Conservation (phyloP, 345 rosid species). For the Brassica incana region DNA sequence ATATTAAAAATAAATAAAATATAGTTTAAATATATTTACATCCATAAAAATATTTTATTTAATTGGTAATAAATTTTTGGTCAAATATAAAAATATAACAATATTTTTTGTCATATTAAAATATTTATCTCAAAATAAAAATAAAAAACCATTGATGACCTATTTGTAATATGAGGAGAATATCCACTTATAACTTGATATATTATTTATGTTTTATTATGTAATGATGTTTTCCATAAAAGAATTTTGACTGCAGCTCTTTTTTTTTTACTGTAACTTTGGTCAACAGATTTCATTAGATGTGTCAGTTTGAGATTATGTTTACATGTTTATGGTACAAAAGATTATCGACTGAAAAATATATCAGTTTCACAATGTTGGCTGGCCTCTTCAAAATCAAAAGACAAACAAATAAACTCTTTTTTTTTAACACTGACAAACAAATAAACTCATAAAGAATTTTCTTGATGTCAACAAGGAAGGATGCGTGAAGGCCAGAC, state of each 20-base stretch:
- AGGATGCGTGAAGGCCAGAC: constrained; percentile 74
- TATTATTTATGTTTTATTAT: neutral
- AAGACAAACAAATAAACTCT: constrained; percentile 5
- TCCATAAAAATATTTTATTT: no score
- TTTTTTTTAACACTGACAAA: no score
- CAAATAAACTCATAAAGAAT: neutral
- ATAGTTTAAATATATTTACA: no score
- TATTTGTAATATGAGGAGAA: no score
- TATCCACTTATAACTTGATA: no score
- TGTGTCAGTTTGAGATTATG: neutral
- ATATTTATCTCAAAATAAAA: no score
- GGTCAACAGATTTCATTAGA: neutral
- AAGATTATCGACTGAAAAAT: neutral
- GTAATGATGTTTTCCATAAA: neutral
- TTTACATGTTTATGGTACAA: neutral
- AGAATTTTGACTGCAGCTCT: neutral
- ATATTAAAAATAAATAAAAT: no score
- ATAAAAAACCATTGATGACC: no score
- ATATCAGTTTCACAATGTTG: constrained; percentile 8
- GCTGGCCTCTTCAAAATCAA: neutral
- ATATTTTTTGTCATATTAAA: no score
- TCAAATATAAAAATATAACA: no score
- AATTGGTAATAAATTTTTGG: no score
- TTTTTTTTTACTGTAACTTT: neutral
- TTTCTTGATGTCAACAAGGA: constrained; percentile 43